A percentile compares a stretch with the other conserved stretches of the same genome.
Evolutionary conservation across 2,329 filamentous ascomycete species (phyloP).

Genomic region (Ophiostoma montium): DNA sequence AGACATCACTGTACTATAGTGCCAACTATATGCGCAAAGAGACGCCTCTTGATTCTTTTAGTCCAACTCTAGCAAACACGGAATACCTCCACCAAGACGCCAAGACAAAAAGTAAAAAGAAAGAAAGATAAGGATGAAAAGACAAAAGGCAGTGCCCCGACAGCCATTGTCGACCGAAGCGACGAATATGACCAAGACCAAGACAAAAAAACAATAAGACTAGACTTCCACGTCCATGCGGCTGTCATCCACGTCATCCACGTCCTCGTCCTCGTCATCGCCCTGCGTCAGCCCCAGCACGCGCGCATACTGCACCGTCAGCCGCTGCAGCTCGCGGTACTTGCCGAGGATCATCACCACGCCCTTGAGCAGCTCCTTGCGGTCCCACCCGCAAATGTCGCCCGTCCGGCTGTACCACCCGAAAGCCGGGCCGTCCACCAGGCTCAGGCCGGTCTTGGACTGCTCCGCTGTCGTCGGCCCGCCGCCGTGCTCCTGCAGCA

Average conservation of each 20-base stretch:
- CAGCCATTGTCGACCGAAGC: too few species aligned
- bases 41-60: not conserved
- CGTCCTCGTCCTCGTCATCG: constrained; percentile 24
- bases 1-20: not conserved
- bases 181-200: too few species aligned
- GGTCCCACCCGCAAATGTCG: constrained; percentile 79
- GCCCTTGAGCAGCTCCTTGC: constrained; percentile 74
- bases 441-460: not conserved
- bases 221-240: not conserved
- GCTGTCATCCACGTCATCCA: not conserved
- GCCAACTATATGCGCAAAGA: not conserved
- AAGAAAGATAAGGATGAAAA: too few species aligned
- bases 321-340: constrained; percentile 82
- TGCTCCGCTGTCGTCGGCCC: not conserved
- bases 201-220: too few species aligned
- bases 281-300: constrained; percentile 51
- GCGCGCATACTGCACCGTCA: constrained; percentile 89
- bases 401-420: constrained; percentile 56
- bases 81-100: too few species aligned
- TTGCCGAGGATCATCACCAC: constrained; percentile 89
- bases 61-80: too few species aligned
- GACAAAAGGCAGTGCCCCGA: too few species aligned
- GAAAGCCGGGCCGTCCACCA: constrained; percentile 22
- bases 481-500: constrained; percentile 38
- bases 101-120: too few species aligned